Evolutionary conservation across 176 grass and related monocot species (phyloP).

Genomic region (Oryza longistaminata): DNA sequence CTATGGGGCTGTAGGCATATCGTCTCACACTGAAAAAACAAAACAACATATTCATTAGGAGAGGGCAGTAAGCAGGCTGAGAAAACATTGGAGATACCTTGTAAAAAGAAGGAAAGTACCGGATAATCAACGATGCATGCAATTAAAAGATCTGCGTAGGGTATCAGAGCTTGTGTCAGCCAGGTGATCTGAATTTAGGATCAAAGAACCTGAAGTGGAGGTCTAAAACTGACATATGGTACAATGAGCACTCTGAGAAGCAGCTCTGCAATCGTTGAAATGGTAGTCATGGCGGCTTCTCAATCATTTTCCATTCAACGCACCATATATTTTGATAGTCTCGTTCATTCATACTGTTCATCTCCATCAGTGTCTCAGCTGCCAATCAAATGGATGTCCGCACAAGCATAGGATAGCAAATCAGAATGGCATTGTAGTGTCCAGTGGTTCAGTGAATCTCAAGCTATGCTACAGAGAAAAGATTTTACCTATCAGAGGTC

Average conservation of each 20-base stretch:
- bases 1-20: no score
- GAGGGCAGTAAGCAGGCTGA: no score
- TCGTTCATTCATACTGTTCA: background rate
- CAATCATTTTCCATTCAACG: background rate
- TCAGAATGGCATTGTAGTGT: background rate
- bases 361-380: background rate
- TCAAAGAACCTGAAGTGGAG: background rate
- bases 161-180: background rate
- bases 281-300: no score
- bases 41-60: background rate
- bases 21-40: background rate
- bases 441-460: background rate
- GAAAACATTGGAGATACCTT: background rate
- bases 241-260: background rate
- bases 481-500: background rate
- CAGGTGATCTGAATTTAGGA: background rate
- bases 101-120: background rate
- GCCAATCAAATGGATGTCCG: background rate
- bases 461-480: background rate
- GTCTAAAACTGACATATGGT: background rate
- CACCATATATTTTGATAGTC: background rate
- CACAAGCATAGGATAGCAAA: background rate
- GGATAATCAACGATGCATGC: background rate
- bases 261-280: background rate
- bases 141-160: background rate